Conservation (phyloP, 2,329 filamentous ascomycete genomes). For the Trematosphaeria pertusa region DNA sequence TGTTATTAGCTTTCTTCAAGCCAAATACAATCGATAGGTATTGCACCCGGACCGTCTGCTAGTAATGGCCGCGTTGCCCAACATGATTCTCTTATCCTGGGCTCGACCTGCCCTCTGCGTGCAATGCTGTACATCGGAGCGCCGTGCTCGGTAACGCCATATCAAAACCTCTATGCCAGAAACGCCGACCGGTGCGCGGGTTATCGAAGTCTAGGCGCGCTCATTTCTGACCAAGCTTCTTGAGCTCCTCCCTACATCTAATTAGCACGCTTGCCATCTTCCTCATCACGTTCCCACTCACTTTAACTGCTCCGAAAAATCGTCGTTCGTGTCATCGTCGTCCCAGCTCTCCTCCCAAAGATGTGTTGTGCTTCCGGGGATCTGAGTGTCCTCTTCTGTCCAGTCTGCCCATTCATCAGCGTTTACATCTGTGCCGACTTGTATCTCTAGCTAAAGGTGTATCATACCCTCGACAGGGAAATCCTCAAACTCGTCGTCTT, state of each 20-base stretch:
- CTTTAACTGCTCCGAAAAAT: slow-evolving; percentile 95
- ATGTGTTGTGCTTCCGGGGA: slow-evolving; percentile 77
- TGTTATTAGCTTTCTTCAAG: slow-evolving; percentile 32
- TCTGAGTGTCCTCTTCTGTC: slow-evolving; percentile 89
- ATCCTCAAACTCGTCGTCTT: slow-evolving; percentile 99
- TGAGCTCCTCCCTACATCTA: slow-evolving; percentile 77
- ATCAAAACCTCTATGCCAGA: no score
- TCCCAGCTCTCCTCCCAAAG: slow-evolving; percentile 99
- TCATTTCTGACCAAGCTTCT: slow-evolving; percentile 83
- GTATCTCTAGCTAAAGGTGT: neutral
- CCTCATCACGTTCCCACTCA: slow-evolving; percentile 54
- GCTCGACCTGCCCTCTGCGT: no score
- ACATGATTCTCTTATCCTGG: no score
- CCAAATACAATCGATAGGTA: slow-evolving; percentile 25
- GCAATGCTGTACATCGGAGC: no score
- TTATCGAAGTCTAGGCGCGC: no score
- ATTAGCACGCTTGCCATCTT: slow-evolving; percentile 8
- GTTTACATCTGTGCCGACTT: neutral
- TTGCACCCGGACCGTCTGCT: slow-evolving; percentile 10
- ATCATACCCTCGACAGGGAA: slow-evolving; percentile 89
- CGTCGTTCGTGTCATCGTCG: slow-evolving; percentile 95
- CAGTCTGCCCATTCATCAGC: slow-evolving; percentile 66
- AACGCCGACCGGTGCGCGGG: no score
- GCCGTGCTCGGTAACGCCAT: no score
- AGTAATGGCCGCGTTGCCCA: no score